phyloP scores from a whole-genome alignment of 2,329 filamentous ascomycete genomes.

The Eutypa lata region DNA sequence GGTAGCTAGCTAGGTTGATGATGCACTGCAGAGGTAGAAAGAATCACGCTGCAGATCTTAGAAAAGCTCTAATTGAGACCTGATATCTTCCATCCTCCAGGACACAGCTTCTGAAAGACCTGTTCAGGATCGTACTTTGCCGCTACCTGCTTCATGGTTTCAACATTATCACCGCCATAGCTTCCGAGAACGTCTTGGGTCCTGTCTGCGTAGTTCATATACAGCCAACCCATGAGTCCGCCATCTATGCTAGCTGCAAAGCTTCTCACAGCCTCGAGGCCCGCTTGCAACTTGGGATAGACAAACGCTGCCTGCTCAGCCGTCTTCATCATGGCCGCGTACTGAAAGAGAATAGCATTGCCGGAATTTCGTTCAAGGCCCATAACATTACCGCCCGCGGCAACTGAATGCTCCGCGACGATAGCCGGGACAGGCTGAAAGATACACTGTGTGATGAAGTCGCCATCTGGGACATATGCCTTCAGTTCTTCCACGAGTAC shows the following conservation, averaged over 20 bases:
- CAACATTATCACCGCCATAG: too few relatives aligned
- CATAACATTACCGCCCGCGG: background rate
- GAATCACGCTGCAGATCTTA: too few relatives aligned
- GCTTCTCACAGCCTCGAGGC: background rate
- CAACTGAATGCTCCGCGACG: background rate
- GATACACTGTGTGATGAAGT: background rate
- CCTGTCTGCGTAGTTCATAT: background rate
- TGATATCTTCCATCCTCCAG: too few relatives aligned
- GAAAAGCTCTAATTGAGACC: too few relatives aligned
- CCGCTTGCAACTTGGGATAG: background rate
- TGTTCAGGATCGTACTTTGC: too few relatives aligned
- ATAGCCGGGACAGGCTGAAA: background rate
- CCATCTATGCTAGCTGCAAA: background rate
- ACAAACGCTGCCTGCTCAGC: background rate
- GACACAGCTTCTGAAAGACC: too few relatives aligned
- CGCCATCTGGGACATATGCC: too few relatives aligned
- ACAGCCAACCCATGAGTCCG: background rate
- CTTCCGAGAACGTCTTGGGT: background rate
- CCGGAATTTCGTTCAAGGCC: background rate
- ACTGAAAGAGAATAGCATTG: background rate
- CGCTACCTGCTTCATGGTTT: too few relatives aligned
- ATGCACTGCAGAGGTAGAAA: too few relatives aligned
- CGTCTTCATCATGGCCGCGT: background rate
- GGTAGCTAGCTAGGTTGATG: too few relatives aligned
- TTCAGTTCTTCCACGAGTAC: too few relatives aligned